phyloP scores from a whole-genome alignment of 2,329 filamentous ascomycete species.

The Fonsecaea multimorphosa region DNA sequence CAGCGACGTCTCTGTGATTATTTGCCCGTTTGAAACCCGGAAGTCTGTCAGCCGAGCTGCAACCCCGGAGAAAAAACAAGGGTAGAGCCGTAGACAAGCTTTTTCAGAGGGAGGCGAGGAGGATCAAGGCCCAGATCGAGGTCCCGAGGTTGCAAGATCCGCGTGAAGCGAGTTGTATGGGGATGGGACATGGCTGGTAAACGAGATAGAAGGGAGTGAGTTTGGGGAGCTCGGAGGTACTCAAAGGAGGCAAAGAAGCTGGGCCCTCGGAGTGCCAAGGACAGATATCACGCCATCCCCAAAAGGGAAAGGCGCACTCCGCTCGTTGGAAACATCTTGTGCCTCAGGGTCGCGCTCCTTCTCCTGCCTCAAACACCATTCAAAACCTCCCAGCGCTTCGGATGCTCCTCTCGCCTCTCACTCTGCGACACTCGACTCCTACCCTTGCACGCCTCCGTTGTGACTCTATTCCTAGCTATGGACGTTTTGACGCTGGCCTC shows the following conservation, averaged over 20 bases:
- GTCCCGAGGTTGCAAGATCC: constrained; percentile 6
- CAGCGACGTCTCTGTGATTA: not conserved
- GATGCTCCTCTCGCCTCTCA: constrained; percentile 21
- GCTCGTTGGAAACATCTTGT: constrained; percentile 23
- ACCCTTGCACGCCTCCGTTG: constrained; percentile 7
- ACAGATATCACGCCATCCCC: not conserved
- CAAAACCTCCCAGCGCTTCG: constrained; percentile 35
- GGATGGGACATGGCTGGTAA: constrained; percentile 13
- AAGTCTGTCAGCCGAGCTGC: constrained; percentile 19
- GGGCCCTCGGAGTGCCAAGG: not conserved
- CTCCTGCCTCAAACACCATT: constrained; percentile 30
- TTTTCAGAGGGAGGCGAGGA: too few species aligned
- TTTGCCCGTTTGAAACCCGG: constrained; percentile 31
- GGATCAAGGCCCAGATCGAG: constrained; percentile 15
- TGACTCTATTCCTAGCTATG: constrained; percentile 22
- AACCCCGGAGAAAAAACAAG: constrained; percentile 13
- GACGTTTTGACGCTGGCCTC: constrained; percentile 14
- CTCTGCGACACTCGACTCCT: constrained; percentile 30
- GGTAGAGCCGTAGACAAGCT: constrained; percentile 23
- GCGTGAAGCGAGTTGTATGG: constrained; percentile 22
- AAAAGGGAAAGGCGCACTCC: not conserved
- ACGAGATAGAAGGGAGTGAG: constrained; percentile 10
- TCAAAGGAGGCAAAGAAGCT: not conserved
- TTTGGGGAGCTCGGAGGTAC: too few species aligned
- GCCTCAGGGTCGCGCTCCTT: constrained; percentile 22